These are phyloP conservation scores for Euptelea pleiosperma DNA, from an alignment of 164 flowering plant genomes.

Conservation along the genomic window DNA sequence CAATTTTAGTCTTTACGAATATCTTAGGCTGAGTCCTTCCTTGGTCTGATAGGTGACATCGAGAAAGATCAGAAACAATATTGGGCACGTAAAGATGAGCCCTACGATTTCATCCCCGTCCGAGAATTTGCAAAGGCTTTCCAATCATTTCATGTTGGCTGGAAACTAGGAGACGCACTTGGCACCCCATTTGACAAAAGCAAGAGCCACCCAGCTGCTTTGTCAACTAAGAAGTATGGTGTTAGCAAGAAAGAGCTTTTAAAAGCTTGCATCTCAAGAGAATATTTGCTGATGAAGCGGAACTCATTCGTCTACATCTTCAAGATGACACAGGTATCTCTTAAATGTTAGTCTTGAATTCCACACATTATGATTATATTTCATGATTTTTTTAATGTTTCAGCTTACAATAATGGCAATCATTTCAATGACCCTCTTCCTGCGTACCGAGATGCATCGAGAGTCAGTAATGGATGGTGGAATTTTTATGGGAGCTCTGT, in stretches of 20 bases:
- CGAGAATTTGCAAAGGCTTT: constrained; percentile 33
- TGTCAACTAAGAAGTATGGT: constrained; percentile 45
- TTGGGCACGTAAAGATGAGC: constrained; percentile 26
- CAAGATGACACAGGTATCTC: constrained; percentile 32
- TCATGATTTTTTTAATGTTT: no score
- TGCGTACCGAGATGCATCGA: constrained; percentile 42
- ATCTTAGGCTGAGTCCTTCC: background rate
- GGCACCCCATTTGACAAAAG: constrained; percentile 38
- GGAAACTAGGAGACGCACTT: constrained; percentile 19
- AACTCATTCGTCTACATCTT: constrained; percentile 52
- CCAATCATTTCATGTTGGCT: constrained; percentile 32
- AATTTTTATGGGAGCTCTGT: constrained; percentile 45
- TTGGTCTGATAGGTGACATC: constrained; percentile 28
- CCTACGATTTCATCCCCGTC: constrained; percentile 24
- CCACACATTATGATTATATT: no score
- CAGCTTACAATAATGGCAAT: constrained; percentile 38
- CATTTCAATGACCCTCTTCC: constrained; percentile 45
- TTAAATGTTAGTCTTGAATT: no score
- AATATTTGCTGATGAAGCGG: constrained; percentile 52
- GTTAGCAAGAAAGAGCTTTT: constrained; percentile 38
- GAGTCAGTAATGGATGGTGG: constrained; percentile 33
- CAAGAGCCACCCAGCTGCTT: constrained; percentile 53
- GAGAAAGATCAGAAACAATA: constrained; percentile 35
- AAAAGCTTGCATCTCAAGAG: constrained; percentile 44
- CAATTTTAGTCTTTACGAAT: background rate